Conservation (phyloP, 2,329 filamentous ascomycete species). For the Stemphylium lycopersici region DNA sequence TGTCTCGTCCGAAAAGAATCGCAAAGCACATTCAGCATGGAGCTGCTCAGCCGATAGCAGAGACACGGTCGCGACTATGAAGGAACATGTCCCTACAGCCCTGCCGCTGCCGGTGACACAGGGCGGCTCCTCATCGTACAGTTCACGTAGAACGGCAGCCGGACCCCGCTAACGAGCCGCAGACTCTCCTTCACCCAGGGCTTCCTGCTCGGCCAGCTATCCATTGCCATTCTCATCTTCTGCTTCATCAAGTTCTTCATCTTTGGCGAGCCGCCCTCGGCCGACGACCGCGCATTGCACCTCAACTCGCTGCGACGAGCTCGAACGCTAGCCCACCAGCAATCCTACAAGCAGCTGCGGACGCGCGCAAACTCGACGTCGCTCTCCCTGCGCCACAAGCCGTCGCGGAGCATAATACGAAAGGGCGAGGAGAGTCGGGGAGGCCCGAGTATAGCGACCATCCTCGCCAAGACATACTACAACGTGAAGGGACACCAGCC, state of each 20-base stretch:
- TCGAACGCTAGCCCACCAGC: conserved; percentile 71
- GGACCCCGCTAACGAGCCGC: conserved; percentile 31
- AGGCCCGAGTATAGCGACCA: conserved; percentile 88
- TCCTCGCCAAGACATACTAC: conserved; percentile 96
- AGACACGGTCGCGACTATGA: conserved; percentile 17
- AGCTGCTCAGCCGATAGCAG: conserved; percentile 10
- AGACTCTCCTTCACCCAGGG: conserved; percentile 93
- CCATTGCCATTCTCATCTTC: conserved; percentile 86
- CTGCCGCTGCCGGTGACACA: conserved; percentile 24
- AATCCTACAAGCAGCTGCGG: conserved; percentile 33
- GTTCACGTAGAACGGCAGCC: not conserved
- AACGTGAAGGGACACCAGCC: conserved; percentile 95
- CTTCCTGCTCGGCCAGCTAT: conserved; percentile 89
- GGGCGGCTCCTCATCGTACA: conserved; percentile 25
- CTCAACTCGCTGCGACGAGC: conserved; percentile 76
- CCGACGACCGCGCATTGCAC: conserved; percentile 77
- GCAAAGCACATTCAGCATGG: conserved; percentile 10
- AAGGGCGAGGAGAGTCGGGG: conserved; percentile 46
- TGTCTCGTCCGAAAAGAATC: not conserved
- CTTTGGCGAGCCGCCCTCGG: conserved; percentile 88
- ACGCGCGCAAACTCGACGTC: conserved; percentile 45
- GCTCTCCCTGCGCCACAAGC: conserved; percentile 44
- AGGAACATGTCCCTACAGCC: conserved; percentile 20
- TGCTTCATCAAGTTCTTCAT: conserved; percentile 99
- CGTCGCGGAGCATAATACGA: conserved; percentile 55